Conservation (phyloP, 2,329 filamentous ascomycete species). For the Ophiostoma tasmaniense region DNA sequence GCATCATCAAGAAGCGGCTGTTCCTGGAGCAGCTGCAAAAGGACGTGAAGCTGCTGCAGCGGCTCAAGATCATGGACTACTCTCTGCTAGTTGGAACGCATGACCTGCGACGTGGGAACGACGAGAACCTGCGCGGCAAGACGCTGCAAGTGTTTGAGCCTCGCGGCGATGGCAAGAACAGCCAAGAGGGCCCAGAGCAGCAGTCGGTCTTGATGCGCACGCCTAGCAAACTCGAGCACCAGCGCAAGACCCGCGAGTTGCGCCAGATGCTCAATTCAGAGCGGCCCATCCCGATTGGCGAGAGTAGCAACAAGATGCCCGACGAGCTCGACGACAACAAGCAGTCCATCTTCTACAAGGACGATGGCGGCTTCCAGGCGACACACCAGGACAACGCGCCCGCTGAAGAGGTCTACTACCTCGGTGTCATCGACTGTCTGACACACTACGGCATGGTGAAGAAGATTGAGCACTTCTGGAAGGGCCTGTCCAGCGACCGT, state of each 20-base stretch:
- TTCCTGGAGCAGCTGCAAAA: slow-evolving; percentile 84
- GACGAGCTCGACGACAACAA: slow-evolving; percentile 73
- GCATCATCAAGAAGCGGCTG: slow-evolving; percentile 74
- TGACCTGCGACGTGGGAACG: slow-evolving; percentile 81
- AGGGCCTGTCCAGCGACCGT: slow-evolving; percentile 76
- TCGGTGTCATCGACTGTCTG: slow-evolving; percentile 96
- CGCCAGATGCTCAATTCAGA: slow-evolving; percentile 88
- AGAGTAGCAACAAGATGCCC: slow-evolving; percentile 77
- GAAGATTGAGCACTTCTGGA: slow-evolving; percentile 94
- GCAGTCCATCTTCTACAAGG: slow-evolving; percentile 78
- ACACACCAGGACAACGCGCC: slow-evolving; percentile 82
- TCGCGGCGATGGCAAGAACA: slow-evolving; percentile 53
- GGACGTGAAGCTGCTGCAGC: slow-evolving; percentile 80
- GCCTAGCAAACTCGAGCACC: slow-evolving; percentile 86
- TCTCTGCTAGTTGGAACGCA: slow-evolving; percentile 92
- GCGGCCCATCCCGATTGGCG: slow-evolving; percentile 84
- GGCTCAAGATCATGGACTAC: slow-evolving; percentile 96
- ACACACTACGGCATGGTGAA: slow-evolving; percentile 95
- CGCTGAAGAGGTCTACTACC: slow-evolving; percentile 91
- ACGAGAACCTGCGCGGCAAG: slow-evolving; percentile 84
- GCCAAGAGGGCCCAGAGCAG: slow-evolving; percentile 33
- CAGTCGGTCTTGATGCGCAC: slow-evolving; percentile 70
- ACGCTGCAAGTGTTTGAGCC: slow-evolving; percentile 92
- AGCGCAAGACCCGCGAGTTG: slow-evolving; percentile 81
- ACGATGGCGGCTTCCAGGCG: slow-evolving; percentile 86